These are phyloP conservation scores for Russula earlei DNA, from an alignment of 768 basidiomycete genomes.

Conservation along the genomic window DNA sequence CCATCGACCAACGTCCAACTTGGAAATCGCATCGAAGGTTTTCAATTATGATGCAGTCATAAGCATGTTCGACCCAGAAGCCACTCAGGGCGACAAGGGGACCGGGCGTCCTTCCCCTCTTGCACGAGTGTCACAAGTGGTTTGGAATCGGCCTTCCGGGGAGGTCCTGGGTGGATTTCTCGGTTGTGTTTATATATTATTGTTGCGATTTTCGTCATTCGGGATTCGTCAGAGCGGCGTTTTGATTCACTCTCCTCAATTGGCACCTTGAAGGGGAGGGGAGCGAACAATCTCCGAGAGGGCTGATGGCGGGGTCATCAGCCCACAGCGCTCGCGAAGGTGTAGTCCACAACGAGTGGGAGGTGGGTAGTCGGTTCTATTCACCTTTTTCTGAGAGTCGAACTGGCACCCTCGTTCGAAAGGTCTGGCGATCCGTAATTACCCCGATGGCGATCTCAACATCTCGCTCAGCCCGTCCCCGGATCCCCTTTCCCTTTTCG, in stretches of 20 bases:
- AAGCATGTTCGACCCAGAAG: too few relatives aligned
- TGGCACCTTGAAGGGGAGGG: constrained; percentile 12
- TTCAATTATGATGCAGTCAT: too few relatives aligned
- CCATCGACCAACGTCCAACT: too few relatives aligned
- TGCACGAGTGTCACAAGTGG: too few relatives aligned
- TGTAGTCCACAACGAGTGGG: not conserved
- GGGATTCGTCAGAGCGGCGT: constrained; percentile 1
- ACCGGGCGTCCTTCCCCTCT: too few relatives aligned
- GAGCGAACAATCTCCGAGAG: not conserved
- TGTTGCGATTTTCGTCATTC: not conserved
- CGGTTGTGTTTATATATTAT: too few relatives aligned
- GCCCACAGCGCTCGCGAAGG: not conserved
- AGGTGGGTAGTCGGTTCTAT: not conserved
- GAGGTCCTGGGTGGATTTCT: not conserved
- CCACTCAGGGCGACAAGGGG: too few relatives aligned
- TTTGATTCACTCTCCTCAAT: constrained; percentile 3
- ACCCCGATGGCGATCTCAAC: not conserved
- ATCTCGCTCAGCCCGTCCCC: not conserved
- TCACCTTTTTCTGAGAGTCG: not conserved
- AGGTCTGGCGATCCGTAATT: not conserved
- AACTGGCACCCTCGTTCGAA: constrained; percentile 7
- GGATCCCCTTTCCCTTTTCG: constrained; percentile 22
- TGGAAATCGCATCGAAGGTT: too few relatives aligned
- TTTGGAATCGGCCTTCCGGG: not conserved
- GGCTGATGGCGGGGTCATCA: too few relatives aligned